These are phyloP conservation scores for Typha latifolia DNA, from an alignment of 176 grass and related monocot genomes.

Conservation along the genomic window DNA sequence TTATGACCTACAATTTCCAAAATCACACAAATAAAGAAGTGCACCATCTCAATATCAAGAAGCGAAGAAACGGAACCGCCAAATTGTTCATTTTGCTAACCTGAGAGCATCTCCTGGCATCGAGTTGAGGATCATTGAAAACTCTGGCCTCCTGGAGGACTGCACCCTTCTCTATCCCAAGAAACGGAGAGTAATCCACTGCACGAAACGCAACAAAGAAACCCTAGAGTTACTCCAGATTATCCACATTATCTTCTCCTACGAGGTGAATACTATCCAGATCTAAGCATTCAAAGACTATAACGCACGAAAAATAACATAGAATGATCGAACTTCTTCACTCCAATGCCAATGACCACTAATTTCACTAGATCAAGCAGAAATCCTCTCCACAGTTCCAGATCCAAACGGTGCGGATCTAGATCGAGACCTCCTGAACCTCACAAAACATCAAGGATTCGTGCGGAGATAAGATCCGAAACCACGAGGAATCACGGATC, in stretches of 20 bases:
- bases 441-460: no score
- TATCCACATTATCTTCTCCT: constrained; percentile 2
- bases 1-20: constrained; percentile 61
- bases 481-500: not conserved
- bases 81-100: constrained; percentile 13
- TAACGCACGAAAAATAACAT: not conserved
- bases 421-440: not conserved
- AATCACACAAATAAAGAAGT: constrained; percentile 7
- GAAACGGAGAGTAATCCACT: constrained; percentile 93
- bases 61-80: not conserved
- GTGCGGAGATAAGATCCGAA: constrained; percentile 12
- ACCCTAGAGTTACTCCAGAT: constrained; percentile 9
- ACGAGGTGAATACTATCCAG: not conserved
- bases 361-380: not conserved
- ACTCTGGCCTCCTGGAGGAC: constrained; percentile 93
- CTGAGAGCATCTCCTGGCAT: constrained; percentile 91
- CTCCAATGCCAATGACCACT: not conserved
- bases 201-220: constrained; percentile 6
- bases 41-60: constrained; percentile 7
- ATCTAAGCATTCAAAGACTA: not conserved
- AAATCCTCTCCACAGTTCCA: constrained; percentile 1
- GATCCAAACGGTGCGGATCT: constrained; percentile 1
- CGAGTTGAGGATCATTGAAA: constrained; percentile 94
- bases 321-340: not conserved
- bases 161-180: constrained; percentile 96